Base-by-base conservation (phyloP, 2,329 filamentous ascomycete genomes). In the Colletotrichum salicis region DNA sequence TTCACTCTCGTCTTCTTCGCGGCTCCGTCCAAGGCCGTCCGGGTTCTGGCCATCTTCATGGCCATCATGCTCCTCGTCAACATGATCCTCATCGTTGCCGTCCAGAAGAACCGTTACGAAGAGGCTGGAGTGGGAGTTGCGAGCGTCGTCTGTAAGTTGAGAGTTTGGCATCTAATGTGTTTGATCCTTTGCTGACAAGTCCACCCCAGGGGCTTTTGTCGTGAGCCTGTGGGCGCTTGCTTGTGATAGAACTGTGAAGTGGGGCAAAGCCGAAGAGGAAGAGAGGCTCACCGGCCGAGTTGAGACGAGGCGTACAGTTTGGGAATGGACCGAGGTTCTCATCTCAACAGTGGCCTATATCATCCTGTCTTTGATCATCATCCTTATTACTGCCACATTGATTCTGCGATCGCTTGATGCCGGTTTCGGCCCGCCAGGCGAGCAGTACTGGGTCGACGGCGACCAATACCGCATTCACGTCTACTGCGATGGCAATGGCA, bases 221-320 rank as follows among this genome's bases (percentile, higher is more conserved):
- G 94, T 97, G 79, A 89, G 92, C 45, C 80, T 93, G 3, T 98
- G 94, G 90, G 93, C 93, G 29, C 86, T 98, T 24, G 77, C 92
- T 10, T 93, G 92, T 8, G 96, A 97, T 78, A 88, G 92, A 59
- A 91, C 93, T 5, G 96, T 99, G 10, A 89, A 93, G 77, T 97
- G 94, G 93, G 96, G 96, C 68, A 98, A 98, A 82, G 87, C 87
- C 1, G 94, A 98, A 77, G 96, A 98, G 80, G 96, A 99, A 80
- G 92, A 97, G 80, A 91, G 96, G 31, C 85, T 98, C 24, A 98
- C 96, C 0, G 96, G 96, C 12, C 92, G 96, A 15, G 89, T 93
- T 35, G 96, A 99, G 84, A 94, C 93, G 12, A 90, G 95, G 29
- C 91, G 95, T 33, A 93, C 94, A 0, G 81, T 98, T 5, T 84